Evolutionary conservation across 2,329 filamentous ascomycete genomes (phyloP).

Genomic region (Paraphoma sp.): DNA sequence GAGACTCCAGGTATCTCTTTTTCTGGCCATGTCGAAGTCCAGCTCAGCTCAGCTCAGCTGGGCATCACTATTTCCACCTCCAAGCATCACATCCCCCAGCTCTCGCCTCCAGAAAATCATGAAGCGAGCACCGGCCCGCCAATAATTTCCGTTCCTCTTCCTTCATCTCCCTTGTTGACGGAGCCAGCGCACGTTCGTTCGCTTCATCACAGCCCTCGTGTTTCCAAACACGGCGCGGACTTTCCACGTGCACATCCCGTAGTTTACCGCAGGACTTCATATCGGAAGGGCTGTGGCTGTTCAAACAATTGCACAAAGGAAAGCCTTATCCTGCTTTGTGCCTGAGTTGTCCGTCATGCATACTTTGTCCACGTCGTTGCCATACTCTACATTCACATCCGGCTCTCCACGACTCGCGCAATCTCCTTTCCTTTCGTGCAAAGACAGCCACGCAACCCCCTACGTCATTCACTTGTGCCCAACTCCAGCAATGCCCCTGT

Average conservation of each 20-base stretch:
- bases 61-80: background rate
- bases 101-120: background rate
- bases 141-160: background rate
- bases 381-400: background rate
- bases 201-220: conserved; percentile 2
- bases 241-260: conserved; percentile 1
- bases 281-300: background rate
- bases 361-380: background rate
- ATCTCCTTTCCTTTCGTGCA: background rate
- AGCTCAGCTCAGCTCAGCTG: background rate
- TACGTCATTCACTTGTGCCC: background rate
- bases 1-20: background rate
- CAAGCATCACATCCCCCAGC: background rate
- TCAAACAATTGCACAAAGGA: background rate
- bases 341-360: background rate
- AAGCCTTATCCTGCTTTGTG: background rate
- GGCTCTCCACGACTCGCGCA: background rate
- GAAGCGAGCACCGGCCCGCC: background rate
- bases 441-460: background rate
- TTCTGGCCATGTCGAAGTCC: conserved; percentile 1
- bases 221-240: conserved; percentile 5
- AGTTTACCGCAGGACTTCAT: background rate
- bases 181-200: background rate
- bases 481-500: no score
- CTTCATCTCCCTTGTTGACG: background rate